Base-by-base conservation (phyloP, 169 alveolate species). In the Plasmodium vivax region DNA sequence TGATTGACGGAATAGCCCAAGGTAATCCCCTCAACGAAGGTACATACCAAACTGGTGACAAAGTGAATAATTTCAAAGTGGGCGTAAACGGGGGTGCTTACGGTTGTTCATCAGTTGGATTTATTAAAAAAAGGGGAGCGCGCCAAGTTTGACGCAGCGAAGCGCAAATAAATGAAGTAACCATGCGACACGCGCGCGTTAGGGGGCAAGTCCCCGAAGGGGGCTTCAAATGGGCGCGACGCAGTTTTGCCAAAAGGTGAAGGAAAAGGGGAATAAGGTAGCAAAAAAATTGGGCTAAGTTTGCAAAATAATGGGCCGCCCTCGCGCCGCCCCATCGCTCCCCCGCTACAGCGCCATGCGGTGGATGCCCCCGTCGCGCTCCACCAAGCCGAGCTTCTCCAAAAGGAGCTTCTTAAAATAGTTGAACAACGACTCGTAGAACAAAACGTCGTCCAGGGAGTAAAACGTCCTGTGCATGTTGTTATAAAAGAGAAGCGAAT, bases 401-500 rank as follows among this genome's bases (percentile, higher is more conserved):
- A 88, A 45, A 88, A 88, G 68, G 23, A 88, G 38, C n/a, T 62
- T 41, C 72, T 88, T 88, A 80, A 88, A 88, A 45, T 80, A 80
- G 27, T n/a, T 79, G 56, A 62, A 88, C 23, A 88, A 74, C 23
- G 75, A 43, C 34, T 77, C 34, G 51, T 58, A 23, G 34, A 88
- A 88, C 8, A 88, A 80, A 79, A 88, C 91, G 10, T 88, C 94
- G 72, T 88, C 94, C 75, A 88, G 80, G 23, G 83, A 88, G 72
- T 88, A 56, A 54, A 80, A 80, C 1, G 88, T 80, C 12, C 51
- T 43, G 30, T 79, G 41, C n/a, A 43, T 41, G 14, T 81, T 79
- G 38, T 88, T 88, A 80, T 88, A 80, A 23, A 45, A 38, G 19
- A 45, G 27, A 51, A 88, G 47, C 7, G 83, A 43, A 6, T 88